Evolutionary conservation across 441 rosid species (phyloP).

Genomic region (Sinapis alba): DNA sequence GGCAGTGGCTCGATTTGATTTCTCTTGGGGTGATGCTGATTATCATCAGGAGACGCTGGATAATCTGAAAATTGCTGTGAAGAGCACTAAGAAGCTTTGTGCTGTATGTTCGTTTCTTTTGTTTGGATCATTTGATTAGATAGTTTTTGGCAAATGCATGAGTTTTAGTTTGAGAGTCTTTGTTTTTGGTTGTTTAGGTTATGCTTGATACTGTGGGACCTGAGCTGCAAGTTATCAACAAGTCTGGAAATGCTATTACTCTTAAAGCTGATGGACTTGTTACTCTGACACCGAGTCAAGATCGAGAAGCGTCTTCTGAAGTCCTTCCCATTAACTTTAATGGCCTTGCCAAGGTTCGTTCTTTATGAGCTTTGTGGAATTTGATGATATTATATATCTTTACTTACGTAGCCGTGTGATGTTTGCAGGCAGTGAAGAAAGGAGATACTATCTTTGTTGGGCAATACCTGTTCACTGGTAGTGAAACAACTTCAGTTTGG

Average conservation of each 20-base stretch:
- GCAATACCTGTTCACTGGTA: slow-evolving; percentile 94
- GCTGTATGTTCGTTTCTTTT: slow-evolving; percentile 54
- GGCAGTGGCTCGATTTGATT: slow-evolving; percentile 90
- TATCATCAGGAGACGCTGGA: slow-evolving; percentile 91
- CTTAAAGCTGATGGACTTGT: slow-evolving; percentile 73
- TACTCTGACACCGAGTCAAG: slow-evolving; percentile 77
- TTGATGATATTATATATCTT: neutral
- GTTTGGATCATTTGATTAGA: neutral
- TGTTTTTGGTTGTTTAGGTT: slow-evolving; percentile 51
- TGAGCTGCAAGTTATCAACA: slow-evolving; percentile 90
- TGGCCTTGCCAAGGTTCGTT: slow-evolving; percentile 74
- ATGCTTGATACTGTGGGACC: slow-evolving; percentile 95
- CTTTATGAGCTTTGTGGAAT: neutral
- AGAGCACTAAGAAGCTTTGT: slow-evolving; percentile 89
- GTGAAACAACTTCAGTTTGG: slow-evolving; percentile 99
- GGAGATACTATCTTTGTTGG: slow-evolving; percentile 98
- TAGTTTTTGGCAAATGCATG: neutral
- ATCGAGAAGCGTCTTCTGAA: slow-evolving; percentile 77
- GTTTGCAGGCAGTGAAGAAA: slow-evolving; percentile 79
- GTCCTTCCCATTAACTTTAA: slow-evolving; percentile 89
- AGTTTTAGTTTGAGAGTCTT: neutral
- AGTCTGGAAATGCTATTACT: slow-evolving; percentile 66
- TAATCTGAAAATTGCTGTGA: slow-evolving; percentile 80
- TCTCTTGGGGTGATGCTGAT: slow-evolving; percentile 81
- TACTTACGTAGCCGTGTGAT: neutral